Evolutionary conservation across 129 eudicot genomes (phyloP).

Genomic region (Sambucus nigra): DNA sequence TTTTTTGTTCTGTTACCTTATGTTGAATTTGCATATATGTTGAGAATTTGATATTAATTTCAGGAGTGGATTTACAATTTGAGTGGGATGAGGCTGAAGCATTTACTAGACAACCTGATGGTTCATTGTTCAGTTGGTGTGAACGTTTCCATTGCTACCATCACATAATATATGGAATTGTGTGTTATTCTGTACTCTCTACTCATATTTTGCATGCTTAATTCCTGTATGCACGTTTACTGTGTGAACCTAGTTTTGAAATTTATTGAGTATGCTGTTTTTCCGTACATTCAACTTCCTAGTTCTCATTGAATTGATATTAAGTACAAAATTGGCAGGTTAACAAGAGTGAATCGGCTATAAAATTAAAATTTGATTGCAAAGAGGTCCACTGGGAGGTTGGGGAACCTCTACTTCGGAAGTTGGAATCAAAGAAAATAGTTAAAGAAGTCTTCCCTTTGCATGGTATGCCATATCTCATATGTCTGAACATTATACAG

Average conservation of each 20-base stretch:
- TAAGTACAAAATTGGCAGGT: conserved; percentile 33
- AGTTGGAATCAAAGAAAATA: conserved; percentile 47
- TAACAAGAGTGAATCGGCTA: conserved; percentile 29
- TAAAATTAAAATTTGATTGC: conserved; percentile 28
- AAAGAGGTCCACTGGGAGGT: conserved; percentile 55
- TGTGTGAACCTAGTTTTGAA: neutral
- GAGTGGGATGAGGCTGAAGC: conserved; percentile 90
- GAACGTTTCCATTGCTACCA: conserved; percentile 78
- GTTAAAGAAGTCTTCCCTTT: conserved; percentile 86
- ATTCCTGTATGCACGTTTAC: neutral
- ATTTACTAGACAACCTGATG: conserved; percentile 66
- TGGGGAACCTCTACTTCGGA: conserved; percentile 63
- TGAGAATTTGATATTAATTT: conserved; percentile 13
- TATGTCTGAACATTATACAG: neutral
- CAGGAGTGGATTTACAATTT: conserved; percentile 88
- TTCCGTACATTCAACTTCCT: neutral
- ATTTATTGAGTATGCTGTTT: conserved; percentile 2
- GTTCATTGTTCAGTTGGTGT: conserved; percentile 92
- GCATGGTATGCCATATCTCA: conserved; percentile 44
- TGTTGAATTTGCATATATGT: conserved; percentile 2
- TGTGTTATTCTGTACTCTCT: conserved; percentile 26
- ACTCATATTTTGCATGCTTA: neutral
- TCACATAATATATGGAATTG: conserved; percentile 74
- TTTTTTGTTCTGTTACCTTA: no score
- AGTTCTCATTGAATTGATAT: neutral